phyloP scores from a whole-genome alignment of 192 early-diverging fungal genomes.

The Linnemannia exigua region DNA sequence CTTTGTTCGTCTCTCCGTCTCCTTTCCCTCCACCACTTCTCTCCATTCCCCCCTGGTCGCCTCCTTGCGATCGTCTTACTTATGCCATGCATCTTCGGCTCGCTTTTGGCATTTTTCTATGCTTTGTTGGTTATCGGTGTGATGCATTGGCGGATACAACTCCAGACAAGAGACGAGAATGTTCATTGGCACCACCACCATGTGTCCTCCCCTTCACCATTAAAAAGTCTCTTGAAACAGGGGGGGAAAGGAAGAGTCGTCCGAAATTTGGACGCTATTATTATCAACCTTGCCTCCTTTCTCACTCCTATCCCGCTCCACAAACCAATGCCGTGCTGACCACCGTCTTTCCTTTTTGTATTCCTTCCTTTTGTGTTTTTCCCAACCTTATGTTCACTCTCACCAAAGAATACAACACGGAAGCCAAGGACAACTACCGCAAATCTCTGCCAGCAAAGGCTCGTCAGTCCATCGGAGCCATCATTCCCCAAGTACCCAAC shows the following conservation, averaged over 20 bases:
- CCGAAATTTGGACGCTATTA: neutral
- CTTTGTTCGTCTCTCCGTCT: neutral
- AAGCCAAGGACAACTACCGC: slow-evolving; percentile 35
- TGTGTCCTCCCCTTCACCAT: neutral
- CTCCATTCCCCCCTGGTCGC: neutral
- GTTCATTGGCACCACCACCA: neutral
- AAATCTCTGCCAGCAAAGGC: slow-evolving; percentile 51
- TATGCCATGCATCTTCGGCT: neutral
- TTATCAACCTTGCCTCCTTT: neutral
- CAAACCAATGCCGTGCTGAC: neutral
- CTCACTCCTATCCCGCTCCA: neutral
- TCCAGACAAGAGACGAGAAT: neutral
- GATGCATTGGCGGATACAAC: neutral
- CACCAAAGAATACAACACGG: slow-evolving; percentile 22
- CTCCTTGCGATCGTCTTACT: neutral
- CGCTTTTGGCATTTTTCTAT: neutral
- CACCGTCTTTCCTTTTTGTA: neutral
- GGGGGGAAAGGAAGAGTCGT: neutral
- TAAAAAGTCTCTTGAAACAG: slow-evolving; percentile 8
- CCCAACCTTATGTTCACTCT: neutral
- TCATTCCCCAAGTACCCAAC: slow-evolving; percentile 56
- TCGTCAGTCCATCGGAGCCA: slow-evolving; percentile 40
- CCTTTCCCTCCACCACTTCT: neutral
- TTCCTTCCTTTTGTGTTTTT: neutral
- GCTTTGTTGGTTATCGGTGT: neutral